Evolutionary conservation across 164 flowering plant species (phyloP).

Genomic region (Stephania japonica): DNA sequence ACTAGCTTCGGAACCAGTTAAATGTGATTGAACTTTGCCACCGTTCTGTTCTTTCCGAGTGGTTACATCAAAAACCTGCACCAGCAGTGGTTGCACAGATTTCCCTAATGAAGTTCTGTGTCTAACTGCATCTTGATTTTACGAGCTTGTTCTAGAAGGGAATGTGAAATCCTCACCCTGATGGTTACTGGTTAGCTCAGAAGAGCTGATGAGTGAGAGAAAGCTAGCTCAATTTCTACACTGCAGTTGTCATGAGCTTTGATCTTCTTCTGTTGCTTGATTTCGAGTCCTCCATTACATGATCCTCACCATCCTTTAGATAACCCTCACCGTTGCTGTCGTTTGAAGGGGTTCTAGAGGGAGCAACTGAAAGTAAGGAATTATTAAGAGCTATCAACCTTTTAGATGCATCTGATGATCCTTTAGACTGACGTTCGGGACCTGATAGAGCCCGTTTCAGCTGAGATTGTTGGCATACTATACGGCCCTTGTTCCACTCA

Average conservation of each 20-base stretch:
- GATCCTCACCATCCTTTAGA: slow-evolving; percentile 18
- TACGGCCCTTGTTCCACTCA: slow-evolving; percentile 87
- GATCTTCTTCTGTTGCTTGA: slow-evolving; percentile 21
- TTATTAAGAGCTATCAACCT: slow-evolving; percentile 39
- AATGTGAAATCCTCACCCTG: neutral
- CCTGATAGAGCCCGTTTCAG: slow-evolving; percentile 51
- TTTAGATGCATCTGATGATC: slow-evolving; percentile 37
- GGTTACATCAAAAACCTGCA: neutral
- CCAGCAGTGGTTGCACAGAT: neutral
- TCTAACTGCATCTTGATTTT: neutral
- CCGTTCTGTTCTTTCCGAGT: no score
- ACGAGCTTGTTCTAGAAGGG: neutral
- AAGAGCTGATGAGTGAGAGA: neutral
- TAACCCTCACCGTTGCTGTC: slow-evolving; percentile 21
- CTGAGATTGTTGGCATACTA: slow-evolving; percentile 71
- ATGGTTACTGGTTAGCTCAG: neutral
- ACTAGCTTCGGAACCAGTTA: neutral
- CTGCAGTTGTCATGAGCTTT: slow-evolving; percentile 52
- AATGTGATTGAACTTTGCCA: neutral
- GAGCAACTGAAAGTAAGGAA: slow-evolving; percentile 35
- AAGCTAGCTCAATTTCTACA: slow-evolving; percentile 18
- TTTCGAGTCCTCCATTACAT: slow-evolving; percentile 17
- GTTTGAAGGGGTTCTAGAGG: slow-evolving; percentile 24
- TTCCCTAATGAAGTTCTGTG: neutral
- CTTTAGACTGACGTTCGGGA: slow-evolving; percentile 13